These are phyloP conservation scores for Trichoderma erinaceum DNA, from an alignment of 495 filamentous ascomycete genomes.

Conservation along the genomic window DNA sequence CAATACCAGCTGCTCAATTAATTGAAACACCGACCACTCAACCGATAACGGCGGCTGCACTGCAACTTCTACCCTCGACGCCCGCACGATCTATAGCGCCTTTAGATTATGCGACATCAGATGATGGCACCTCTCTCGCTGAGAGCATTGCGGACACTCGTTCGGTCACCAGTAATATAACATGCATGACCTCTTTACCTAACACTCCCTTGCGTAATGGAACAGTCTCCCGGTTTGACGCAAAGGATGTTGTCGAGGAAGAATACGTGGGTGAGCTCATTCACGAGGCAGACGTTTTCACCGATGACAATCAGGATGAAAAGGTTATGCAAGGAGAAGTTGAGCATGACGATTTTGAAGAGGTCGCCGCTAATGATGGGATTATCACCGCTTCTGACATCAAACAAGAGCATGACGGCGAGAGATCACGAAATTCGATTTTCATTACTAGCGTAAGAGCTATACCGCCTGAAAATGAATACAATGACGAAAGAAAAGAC, in stretches of 20 bases:
- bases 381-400: neutral
- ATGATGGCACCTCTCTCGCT: neutral
- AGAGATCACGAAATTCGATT: neutral
- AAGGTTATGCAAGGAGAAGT: neutral
- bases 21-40: neutral
- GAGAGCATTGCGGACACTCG: neutral
- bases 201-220: neutral
- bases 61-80: neutral
- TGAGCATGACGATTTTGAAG: neutral
- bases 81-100: neutral
- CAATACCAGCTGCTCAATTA: neutral
- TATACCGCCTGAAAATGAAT: neutral
- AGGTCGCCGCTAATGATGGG: neutral
- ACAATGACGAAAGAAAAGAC: neutral
- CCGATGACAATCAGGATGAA: neutral
- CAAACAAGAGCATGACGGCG: neutral
- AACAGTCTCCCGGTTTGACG: neutral
- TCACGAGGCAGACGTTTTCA: neutral
- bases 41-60: neutral
- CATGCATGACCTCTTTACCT: neutral
- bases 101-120: neutral
- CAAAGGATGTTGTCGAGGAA: neutral
- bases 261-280: neutral
- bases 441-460: neutral
- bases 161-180: neutral